A percentile compares a stretch with the other conserved stretches of the same genome.
Conservation (phyloP, 305 asterid genomes). For the Plantago lanceolata region DNA sequence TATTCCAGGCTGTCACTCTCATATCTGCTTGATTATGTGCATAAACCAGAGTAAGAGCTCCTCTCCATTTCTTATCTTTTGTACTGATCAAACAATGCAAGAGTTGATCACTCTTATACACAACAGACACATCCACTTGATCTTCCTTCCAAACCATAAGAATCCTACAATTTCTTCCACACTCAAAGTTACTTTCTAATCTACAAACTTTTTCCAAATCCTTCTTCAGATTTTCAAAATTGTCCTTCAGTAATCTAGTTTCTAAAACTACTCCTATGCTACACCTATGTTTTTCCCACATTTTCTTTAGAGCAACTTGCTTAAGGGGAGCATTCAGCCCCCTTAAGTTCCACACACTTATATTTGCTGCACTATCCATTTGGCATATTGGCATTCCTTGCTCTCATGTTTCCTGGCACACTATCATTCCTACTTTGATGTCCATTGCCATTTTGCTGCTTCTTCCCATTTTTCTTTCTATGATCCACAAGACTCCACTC, state of each 20-base stretch:
- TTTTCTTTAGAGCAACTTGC: not conserved
- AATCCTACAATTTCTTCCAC: not conserved
- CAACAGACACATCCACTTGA: not conserved
- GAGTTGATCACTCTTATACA: not conserved
- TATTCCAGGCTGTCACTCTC: no score
- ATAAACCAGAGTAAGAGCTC: not conserved
- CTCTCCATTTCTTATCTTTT: not conserved
- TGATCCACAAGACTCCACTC: no score
- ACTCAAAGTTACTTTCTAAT: not conserved
- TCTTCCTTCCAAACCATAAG: not conserved
- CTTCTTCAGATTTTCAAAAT: not conserved
- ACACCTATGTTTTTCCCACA: not conserved
- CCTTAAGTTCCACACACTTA: not conserved
- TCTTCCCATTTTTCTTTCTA: no score
- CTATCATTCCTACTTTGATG: no score
- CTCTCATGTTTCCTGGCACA: no score
- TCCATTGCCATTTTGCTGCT: no score
- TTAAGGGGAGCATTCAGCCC: not conserved
- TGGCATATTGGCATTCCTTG: not conserved
- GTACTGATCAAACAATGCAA: not conserved
- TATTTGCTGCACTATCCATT: not conserved
- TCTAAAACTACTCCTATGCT: not conserved
- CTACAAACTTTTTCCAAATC: not conserved
- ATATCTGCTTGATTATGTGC: no score
- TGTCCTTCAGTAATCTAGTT: not conserved